Percentiles rank a stretch among this genome's conserved stretches.
Conservation (phyloP, 2,329 filamentous ascomycete species). For the Pyrenophora tritici-repentis region DNA sequence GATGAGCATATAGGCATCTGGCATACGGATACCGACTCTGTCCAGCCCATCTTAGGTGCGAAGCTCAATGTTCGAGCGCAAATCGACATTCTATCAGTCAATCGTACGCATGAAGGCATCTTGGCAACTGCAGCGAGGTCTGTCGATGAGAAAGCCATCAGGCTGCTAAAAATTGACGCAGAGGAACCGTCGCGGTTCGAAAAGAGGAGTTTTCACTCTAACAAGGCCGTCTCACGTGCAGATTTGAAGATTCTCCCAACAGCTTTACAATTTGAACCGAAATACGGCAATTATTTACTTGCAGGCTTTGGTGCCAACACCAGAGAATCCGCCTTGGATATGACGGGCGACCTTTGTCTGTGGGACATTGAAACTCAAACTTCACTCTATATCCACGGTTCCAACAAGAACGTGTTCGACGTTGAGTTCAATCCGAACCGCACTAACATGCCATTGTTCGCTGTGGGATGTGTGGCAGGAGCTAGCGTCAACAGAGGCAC, state of each 20-base stretch:
- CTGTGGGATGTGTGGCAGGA: slow-evolving; percentile 56
- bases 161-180: slow-evolving; percentile 33
- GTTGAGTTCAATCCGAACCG: slow-evolving; percentile 59
- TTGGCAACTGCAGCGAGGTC: slow-evolving; percentile 57
- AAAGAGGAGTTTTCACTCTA: slow-evolving; percentile 31
- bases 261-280: slow-evolving; percentile 41
- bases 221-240: slow-evolving; percentile 34
- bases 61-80: slow-evolving; percentile 52
- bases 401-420: slow-evolving; percentile 62
- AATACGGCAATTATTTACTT: slow-evolving; percentile 51
- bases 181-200: slow-evolving; percentile 15
- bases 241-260: slow-evolving; percentile 40
- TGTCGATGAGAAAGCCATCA: slow-evolving; percentile 40
- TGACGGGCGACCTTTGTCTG: slow-evolving; percentile 58
- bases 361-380: slow-evolving; percentile 56
- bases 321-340: slow-evolving; percentile 40
- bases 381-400: slow-evolving; percentile 51
- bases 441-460: slow-evolving; percentile 52
- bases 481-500: slow-evolving; percentile 46
- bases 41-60: slow-evolving; percentile 24
- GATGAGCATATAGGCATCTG: slow-evolving; percentile 56
- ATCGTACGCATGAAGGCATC: slow-evolving; percentile 33
- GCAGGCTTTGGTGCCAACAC: slow-evolving; percentile 59
- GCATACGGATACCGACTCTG: slow-evolving; percentile 38
- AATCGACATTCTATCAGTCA: slow-evolving; percentile 59